Evolutionary conservation across 2,329 filamentous ascomycete species (phyloP).

Genomic region (Coleophoma eucalyptorum): DNA sequence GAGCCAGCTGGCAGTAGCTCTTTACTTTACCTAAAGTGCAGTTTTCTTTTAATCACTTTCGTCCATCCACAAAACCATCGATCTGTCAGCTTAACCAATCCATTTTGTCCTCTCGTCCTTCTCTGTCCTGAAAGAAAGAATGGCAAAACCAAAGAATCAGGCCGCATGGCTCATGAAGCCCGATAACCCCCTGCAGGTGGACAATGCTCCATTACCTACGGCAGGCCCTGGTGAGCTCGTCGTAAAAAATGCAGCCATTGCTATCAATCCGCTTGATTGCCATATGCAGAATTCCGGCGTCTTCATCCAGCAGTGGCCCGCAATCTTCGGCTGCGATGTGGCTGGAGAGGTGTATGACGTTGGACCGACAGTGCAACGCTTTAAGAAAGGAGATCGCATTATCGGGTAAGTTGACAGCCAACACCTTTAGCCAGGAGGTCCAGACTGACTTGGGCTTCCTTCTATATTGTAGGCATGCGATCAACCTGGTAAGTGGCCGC

Average conservation of each 20-base stretch:
- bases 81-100: background rate
- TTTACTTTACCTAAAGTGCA: background rate
- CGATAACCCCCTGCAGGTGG: slow-evolving; percentile 29
- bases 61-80: background rate
- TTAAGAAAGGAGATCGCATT: slow-evolving; percentile 48
- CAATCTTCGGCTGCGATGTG: slow-evolving; percentile 46
- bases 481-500: slow-evolving; percentile 22
- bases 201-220: slow-evolving; percentile 30
- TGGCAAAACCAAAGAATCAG: background rate
- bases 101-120: background rate
- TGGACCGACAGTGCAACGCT: slow-evolving; percentile 41
- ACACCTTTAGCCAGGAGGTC: background rate
- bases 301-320: slow-evolving; percentile 18
- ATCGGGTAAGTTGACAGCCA: slow-evolving; percentile 16
- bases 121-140: background rate
- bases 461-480: background rate
- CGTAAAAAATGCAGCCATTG: slow-evolving; percentile 27
- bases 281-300: slow-evolving; percentile 24
- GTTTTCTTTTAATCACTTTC: background rate
- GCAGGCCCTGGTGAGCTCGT: slow-evolving; percentile 32
- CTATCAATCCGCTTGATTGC: slow-evolving; percentile 30
- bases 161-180: slow-evolving; percentile 16
- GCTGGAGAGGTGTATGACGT: slow-evolving; percentile 49
- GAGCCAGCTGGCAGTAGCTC: background rate
- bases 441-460: background rate